phyloP scores from a whole-genome alignment of 441 rosid species.

The Pelargonium citronellum region DNA sequence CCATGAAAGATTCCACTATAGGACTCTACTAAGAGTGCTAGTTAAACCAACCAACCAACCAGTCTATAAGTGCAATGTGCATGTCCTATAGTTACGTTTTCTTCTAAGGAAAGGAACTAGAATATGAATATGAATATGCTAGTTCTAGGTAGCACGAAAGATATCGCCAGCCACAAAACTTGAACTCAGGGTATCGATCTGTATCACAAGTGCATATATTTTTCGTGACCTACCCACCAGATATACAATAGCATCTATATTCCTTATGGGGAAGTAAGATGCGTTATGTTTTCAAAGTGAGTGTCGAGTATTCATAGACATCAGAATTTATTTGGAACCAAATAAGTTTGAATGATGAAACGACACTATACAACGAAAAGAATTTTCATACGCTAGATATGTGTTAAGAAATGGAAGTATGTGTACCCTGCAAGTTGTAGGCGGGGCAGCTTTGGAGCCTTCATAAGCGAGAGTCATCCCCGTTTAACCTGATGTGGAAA shows the following conservation, averaged over 20 bases:
- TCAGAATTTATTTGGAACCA: background rate
- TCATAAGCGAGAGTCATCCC: background rate
- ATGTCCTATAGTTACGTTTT: background rate
- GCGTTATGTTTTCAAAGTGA: background rate
- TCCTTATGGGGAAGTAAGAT: background rate
- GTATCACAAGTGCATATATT: no score
- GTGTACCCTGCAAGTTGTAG: background rate
- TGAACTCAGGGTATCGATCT: background rate
- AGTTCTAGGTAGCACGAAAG: background rate
- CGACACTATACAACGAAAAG: conserved; percentile 3
- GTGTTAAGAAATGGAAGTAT: background rate
- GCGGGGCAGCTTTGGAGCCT: background rate
- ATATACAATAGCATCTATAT: no score
- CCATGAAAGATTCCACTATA: background rate
- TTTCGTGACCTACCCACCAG: no score
- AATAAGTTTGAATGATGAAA: background rate
- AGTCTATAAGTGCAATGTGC: conserved; percentile 2
- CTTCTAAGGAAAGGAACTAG: background rate
- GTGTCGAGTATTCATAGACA: background rate
- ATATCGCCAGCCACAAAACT: background rate
- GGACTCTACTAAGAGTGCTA: background rate
- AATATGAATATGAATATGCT: background rate
- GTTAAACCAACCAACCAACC: background rate
- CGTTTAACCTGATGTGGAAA: background rate
- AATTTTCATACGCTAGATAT: background rate